Evolutionary conservation across 768 basidiomycete genomes (phyloP).

Genomic region (Suillus subluteus): DNA sequence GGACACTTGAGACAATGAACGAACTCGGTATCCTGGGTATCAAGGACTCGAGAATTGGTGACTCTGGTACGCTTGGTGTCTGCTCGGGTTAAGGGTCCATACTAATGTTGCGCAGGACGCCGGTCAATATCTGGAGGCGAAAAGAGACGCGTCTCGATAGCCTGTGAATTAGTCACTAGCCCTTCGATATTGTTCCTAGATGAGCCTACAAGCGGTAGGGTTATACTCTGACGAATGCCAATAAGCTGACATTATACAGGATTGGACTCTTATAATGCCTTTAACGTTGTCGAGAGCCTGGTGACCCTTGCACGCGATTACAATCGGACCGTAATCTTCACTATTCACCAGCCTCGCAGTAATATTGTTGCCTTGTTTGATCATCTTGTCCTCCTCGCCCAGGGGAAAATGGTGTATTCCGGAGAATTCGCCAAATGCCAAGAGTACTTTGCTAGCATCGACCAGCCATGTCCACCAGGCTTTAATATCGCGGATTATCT

Average conservation of each 20-base stretch:
- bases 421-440: slow-evolving; percentile 75
- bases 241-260: slow-evolving; percentile 48
- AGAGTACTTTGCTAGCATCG: slow-evolving; percentile 78
- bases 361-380: slow-evolving; percentile 98
- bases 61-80: slow-evolving; percentile 54
- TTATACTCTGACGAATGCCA: neutral
- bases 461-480: slow-evolving; percentile 85
- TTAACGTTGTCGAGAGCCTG: slow-evolving; percentile 90
- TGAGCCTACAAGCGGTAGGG: slow-evolving; percentile 89
- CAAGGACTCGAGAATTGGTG: slow-evolving; percentile 88
- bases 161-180: slow-evolving; percentile 96
- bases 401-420: slow-evolving; percentile 84
- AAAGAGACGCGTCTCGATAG: slow-evolving; percentile 95
- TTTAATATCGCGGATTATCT: slow-evolving; percentile 98
- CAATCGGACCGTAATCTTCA: slow-evolving; percentile 95
- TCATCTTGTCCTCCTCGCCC: slow-evolving; percentile 82
- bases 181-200: slow-evolving; percentile 96
- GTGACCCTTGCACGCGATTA: slow-evolving; percentile 85
- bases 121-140: slow-evolving; percentile 97
- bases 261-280: slow-evolving; percentile 93
- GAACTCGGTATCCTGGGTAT: slow-evolving; percentile 94
- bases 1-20: slow-evolving; percentile 94
- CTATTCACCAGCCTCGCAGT: slow-evolving; percentile 97
- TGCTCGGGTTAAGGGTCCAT: neutral
- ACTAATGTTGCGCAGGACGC: slow-evolving; percentile 45